These are phyloP conservation scores for Epichloe elymi DNA, from an alignment of 2,329 filamentous ascomycete species.

Conservation along the genomic window DNA sequence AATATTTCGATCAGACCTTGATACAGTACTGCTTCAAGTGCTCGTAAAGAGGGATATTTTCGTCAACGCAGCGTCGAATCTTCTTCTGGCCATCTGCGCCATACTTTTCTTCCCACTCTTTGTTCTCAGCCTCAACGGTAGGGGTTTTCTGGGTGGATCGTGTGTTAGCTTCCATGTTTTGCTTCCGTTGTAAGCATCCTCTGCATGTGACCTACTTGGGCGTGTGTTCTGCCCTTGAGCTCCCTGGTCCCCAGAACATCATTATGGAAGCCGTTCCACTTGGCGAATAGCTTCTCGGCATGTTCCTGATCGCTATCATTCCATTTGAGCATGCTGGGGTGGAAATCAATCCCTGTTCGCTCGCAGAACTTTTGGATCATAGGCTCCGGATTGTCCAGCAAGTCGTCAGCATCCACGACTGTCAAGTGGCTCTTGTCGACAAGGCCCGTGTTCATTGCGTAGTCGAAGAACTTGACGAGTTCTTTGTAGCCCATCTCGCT, in stretches of 20 bases:
- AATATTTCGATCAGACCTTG: constrained; percentile 31
- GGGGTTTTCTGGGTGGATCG: constrained; percentile 37
- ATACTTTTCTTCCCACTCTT: constrained; percentile 62
- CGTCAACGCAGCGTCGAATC: constrained; percentile 58
- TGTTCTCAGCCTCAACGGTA: constrained; percentile 52
- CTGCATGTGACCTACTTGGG: constrained; percentile 34
- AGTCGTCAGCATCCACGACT: constrained; percentile 84
- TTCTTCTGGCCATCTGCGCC: constrained; percentile 56
- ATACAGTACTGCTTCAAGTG: constrained; percentile 70
- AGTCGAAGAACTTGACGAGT: constrained; percentile 78
- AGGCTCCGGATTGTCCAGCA: constrained; percentile 70
- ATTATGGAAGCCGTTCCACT: constrained; percentile 95
- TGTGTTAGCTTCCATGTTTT: background rate
- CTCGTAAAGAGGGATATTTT: constrained; percentile 63
- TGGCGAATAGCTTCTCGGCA: constrained; percentile 71
- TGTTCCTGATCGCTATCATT: constrained; percentile 59
- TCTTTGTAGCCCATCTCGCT: constrained; percentile 85
- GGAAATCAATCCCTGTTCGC: constrained; percentile 65
- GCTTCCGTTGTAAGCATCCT: background rate
- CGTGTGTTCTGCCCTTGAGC: constrained; percentile 55
- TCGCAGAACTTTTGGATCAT: constrained; percentile 71
- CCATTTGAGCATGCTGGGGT: constrained; percentile 73
- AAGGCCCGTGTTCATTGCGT: constrained; percentile 53
- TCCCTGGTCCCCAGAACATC: constrained; percentile 77
- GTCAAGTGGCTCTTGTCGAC: constrained; percentile 66